phyloP scores from a whole-genome alignment of 2,329 filamentous ascomycete species.

The Fusarium sp. region DNA sequence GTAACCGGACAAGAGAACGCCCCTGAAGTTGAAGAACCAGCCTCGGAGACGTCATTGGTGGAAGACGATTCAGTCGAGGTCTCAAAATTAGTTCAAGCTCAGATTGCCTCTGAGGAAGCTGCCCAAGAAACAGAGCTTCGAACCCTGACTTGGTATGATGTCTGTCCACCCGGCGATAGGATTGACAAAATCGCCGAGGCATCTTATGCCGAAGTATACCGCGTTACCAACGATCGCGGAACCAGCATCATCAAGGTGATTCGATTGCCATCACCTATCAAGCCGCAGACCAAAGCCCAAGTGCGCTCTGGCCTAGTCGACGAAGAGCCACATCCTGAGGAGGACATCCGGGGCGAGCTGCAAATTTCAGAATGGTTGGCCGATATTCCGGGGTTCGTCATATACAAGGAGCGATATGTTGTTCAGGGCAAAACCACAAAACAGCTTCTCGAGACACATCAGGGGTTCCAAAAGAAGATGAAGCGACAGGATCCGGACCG shows the following conservation, averaged over 20 bases:
- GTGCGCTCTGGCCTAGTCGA: slow-evolving; percentile 63
- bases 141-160: slow-evolving; percentile 64
- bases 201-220: slow-evolving; percentile 73
- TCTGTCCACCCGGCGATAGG: slow-evolving; percentile 61
- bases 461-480: slow-evolving; percentile 62
- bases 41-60: not conserved
- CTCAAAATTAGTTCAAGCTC: slow-evolving; percentile 9
- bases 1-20: slow-evolving; percentile 1
- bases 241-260: slow-evolving; percentile 73
- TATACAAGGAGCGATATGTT: slow-evolving; percentile 71
- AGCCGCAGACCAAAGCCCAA: slow-evolving; percentile 65
- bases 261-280: slow-evolving; percentile 66
- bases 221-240: slow-evolving; percentile 65
- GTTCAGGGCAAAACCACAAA: slow-evolving; percentile 64
- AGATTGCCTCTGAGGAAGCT: slow-evolving; percentile 28
- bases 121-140: slow-evolving; percentile 49
- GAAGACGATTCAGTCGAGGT: slow-evolving; percentile 9
- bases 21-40: slow-evolving; percentile 6
- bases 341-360: slow-evolving; percentile 66
- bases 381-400: slow-evolving; percentile 70
- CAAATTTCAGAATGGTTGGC: slow-evolving; percentile 71
- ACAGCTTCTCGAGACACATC: slow-evolving; percentile 67
- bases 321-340: slow-evolving; percentile 64
- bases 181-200: slow-evolving; percentile 73
- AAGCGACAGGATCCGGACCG: slow-evolving; percentile 65